Evolutionary conservation across 2,329 filamentous ascomycete species (phyloP).

Genomic region (Aspergillus uvarum): DNA sequence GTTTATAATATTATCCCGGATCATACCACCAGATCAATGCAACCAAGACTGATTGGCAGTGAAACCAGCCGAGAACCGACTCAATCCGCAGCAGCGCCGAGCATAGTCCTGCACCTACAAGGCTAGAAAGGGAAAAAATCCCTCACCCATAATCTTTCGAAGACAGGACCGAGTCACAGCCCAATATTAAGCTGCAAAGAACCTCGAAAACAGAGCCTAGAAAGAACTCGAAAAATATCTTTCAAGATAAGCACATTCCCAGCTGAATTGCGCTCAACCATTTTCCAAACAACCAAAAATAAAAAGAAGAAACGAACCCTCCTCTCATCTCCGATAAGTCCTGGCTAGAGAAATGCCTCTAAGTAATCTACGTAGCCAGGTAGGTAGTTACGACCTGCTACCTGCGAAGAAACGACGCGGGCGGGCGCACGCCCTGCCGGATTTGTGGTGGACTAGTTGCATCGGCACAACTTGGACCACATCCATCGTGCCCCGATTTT

Average conservation of each 20-base stretch:
- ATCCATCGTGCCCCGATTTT: too few relatives aligned
- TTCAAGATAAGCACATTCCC: too few relatives aligned
- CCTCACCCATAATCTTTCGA: not conserved
- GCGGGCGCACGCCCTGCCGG: not conserved
- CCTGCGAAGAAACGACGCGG: too few relatives aligned
- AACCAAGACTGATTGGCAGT: not conserved
- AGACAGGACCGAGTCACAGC: not conserved
- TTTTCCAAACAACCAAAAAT: too few relatives aligned
- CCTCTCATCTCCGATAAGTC: too few relatives aligned
- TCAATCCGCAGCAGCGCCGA: not conserved
- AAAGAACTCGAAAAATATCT: too few relatives aligned
- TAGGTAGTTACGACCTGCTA: too few relatives aligned
- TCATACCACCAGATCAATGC: not conserved
- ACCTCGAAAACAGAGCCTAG: not conserved
- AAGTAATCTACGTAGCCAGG: too few relatives aligned
- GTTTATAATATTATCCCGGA: not conserved
- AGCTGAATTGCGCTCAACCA: too few relatives aligned
- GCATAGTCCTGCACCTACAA: not conserved
- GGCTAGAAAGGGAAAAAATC: not conserved
- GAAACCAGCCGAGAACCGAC: conserved; percentile 3
- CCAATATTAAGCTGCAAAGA: not conserved
- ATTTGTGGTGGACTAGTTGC: not conserved
- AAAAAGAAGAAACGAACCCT: too few relatives aligned
- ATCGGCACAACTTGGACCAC: too few relatives aligned
- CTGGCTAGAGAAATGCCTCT: too few relatives aligned